Evolutionary conservation across 768 basidiomycete species (phyloP).

Genomic region (Nidularia pulvinata): DNA sequence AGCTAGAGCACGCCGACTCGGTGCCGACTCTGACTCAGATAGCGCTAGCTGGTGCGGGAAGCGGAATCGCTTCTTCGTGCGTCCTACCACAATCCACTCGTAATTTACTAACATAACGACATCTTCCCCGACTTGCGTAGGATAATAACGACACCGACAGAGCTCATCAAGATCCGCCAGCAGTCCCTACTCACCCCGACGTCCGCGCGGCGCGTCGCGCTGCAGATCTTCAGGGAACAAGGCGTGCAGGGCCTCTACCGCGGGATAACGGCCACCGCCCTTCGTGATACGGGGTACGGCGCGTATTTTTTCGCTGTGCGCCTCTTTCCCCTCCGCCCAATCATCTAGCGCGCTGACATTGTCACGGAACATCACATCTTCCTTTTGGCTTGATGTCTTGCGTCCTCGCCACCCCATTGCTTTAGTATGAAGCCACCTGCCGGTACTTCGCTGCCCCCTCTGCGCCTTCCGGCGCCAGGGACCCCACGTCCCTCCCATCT

Average conservation of each 20-base stretch:
- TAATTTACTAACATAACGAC: not conserved
- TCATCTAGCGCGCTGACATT: not conserved
- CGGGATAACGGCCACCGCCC: conserved; percentile 69
- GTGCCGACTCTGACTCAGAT: conserved; percentile 74
- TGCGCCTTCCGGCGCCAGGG: conserved; percentile 6
- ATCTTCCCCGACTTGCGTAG: conserved; percentile 27
- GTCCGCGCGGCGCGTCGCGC: conserved; percentile 52
- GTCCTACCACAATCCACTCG: conserved; percentile 20
- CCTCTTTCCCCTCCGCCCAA: conserved; percentile 4
- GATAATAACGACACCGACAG: conserved; percentile 79
- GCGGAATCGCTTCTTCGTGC: conserved; percentile 80
- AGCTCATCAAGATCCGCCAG: conserved; percentile 87
- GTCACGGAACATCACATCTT: not conserved
- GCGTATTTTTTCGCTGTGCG: conserved; percentile 81
- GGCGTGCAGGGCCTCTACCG: conserved; percentile 76
- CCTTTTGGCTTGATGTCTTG: too few relatives aligned
- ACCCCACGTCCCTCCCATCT: too few relatives aligned
- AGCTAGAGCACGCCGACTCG: conserved; percentile 42
- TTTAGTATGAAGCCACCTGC: conserved; percentile 64
- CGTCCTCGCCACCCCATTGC: too few relatives aligned
- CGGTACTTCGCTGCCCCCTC: conserved; percentile 35
- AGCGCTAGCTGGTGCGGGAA: conserved; percentile 75
- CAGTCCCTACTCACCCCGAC: conserved; percentile 53
- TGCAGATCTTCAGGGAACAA: conserved; percentile 48
- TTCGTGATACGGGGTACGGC: conserved; percentile 83